These are phyloP conservation scores for Pseudogymnoascus sp. DNA, from an alignment of 2,329 filamentous ascomycete genomes.

Conservation along the genomic window DNA sequence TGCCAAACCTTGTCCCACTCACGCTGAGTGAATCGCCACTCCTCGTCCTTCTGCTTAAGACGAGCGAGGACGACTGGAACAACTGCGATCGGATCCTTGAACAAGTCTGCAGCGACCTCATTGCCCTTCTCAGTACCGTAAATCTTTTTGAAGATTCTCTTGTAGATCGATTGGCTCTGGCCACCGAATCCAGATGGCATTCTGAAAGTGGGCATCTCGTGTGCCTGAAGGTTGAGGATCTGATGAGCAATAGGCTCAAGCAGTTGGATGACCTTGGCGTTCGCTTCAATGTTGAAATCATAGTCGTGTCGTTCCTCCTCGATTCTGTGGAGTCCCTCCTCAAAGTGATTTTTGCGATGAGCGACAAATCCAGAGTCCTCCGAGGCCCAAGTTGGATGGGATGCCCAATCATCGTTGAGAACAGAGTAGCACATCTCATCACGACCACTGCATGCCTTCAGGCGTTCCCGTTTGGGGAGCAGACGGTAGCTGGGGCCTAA, in stretches of 20 bases:
- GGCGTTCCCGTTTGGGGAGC: conserved; percentile 80
- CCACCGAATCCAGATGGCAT: conserved; percentile 80
- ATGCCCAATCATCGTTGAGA: conserved; percentile 96
- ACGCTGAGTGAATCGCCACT: conserved; percentile 89
- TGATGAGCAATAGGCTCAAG: conserved; percentile 90
- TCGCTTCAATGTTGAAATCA: conserved; percentile 95
- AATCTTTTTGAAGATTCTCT: conserved; percentile 94
- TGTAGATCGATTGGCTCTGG: conserved; percentile 93
- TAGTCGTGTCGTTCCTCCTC: conserved; percentile 98
- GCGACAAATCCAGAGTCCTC: conserved; percentile 97
- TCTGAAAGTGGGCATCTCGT: conserved; percentile 64
- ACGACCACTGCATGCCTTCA: conserved; percentile 85
- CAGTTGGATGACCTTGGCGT: conserved; percentile 88
- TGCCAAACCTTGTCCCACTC: conserved; percentile 99
- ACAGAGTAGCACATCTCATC: conserved; percentile 92
- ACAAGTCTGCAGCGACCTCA: conserved; percentile 80
- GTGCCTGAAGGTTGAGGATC: conserved; percentile 67
- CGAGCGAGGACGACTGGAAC: conserved; percentile 81
- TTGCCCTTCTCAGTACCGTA: conserved; percentile 79
- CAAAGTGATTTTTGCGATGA: conserved; percentile 90
- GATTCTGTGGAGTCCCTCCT: conserved; percentile 89
- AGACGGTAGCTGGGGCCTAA: conserved; percentile 91
- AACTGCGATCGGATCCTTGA: conserved; percentile 72
- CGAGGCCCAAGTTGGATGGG: conserved; percentile 96
- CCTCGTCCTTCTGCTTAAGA: conserved; percentile 91